Evolutionary conservation across 768 basidiomycete species (phyloP), one percentile per base, ranked within the genome.

Genomic region (Russula ochroleuca): DNA sequence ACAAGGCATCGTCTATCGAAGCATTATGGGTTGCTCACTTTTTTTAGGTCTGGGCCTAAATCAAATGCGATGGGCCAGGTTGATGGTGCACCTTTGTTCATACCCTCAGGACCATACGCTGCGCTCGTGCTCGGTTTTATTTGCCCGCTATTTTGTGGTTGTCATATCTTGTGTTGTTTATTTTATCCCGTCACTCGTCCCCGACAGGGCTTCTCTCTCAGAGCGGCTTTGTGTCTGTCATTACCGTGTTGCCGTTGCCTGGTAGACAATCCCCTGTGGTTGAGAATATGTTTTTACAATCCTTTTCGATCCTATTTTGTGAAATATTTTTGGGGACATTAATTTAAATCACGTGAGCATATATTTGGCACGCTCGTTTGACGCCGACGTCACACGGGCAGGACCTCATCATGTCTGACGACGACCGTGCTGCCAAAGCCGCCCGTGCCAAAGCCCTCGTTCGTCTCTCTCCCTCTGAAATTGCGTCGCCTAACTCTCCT

Each of bases 381-480:
- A 8, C n/a, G 21, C 11, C 35, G n/a, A n/a, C n/a, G n/a, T 21
- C 43, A 37, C 51, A 52, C 51, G 19, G 11, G 4, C 37, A 47
- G 21, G 35, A 13, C 21, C 52, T 37, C n/a, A 61, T 25, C 31
- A 75, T 74, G 74, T 72, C 85, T 28, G 90, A 90, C 69, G 85
- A 86, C 63, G 92, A 93, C 65, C 83, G 91, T 65, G 88, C 89
- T 58, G 84, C 83, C 17, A 92, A 88, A 75, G 83, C 91, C 60
- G 92, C 92, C 3, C 83, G 92, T 66, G 92, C 88, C 60, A 90
- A 88, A 74, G 90, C 88, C 54, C 71, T 94, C 83, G 92, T 92
- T 72, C 62, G 81, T 74, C 35, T 25, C 31, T 43, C 41, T 35
- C 21, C 15, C 38, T 47, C 59, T 17, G 50, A 49, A 47, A n/a